phyloP scores from a whole-genome alignment of 1,139 yeast genomes.

The Lodderomyces oxycetoniae region DNA sequence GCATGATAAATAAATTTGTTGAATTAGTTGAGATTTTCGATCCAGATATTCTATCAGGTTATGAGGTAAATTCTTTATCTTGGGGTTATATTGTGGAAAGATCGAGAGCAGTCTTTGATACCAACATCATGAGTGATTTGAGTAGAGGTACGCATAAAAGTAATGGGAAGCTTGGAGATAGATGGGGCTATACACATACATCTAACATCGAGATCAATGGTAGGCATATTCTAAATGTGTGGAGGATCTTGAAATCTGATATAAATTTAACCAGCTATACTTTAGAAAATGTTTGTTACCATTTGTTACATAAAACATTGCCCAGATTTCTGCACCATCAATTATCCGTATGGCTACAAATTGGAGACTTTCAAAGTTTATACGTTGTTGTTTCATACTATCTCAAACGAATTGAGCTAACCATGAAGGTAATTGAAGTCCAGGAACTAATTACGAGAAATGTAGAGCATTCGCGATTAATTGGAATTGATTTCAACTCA shows the following conservation, averaged over 20 bases:
- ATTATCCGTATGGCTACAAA: slow-evolving; percentile 48
- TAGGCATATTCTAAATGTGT: slow-evolving; percentile 74
- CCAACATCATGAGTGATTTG: slow-evolving; percentile 44
- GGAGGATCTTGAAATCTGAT: slow-evolving; percentile 71
- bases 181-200: slow-evolving; percentile 82
- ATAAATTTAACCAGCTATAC: slow-evolving; percentile 63
- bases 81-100: slow-evolving; percentile 90
- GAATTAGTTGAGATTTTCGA: slow-evolving; percentile 60
- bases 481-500: slow-evolving; percentile 88
- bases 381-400: slow-evolving; percentile 49
- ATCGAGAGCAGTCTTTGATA: slow-evolving; percentile 38
- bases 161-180: slow-evolving; percentile 57
- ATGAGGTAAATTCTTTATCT: slow-evolving; percentile 71
- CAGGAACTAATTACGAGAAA: slow-evolving; percentile 69
- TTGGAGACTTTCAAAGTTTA: slow-evolving; percentile 22
- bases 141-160: slow-evolving; percentile 46
- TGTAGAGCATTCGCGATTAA: slow-evolving; percentile 77
- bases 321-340: slow-evolving; percentile 57
- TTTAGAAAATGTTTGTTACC: slow-evolving; percentile 70
- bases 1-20: slow-evolving; percentile 51
- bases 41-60: slow-evolving; percentile 87
- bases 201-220: slow-evolving; percentile 69
- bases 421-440: slow-evolving; percentile 47
- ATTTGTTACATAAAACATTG: slow-evolving; percentile 58
- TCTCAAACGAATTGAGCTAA: slow-evolving; percentile 43